phyloP scores from a whole-genome alignment of 495 filamentous ascomycete genomes.

The Jackrogersella minutella region DNA sequence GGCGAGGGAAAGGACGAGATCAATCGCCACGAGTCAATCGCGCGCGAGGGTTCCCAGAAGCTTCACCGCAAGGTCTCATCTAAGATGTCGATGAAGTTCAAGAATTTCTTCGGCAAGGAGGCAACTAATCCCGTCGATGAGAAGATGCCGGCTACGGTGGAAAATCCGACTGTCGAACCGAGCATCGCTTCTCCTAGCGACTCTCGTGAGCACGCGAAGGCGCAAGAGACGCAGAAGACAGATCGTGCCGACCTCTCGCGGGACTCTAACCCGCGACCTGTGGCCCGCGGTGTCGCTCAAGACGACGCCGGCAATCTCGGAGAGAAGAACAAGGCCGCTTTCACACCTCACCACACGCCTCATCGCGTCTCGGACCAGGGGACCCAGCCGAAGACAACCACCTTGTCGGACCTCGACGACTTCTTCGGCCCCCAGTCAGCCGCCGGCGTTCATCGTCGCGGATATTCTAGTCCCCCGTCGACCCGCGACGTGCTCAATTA shows the following conservation, averaged over 20 bases:
- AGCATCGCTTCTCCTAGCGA: background rate
- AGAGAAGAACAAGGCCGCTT: no score
- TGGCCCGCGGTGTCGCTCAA: no score
- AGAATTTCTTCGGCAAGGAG: conserved; percentile 3
- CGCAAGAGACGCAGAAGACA: background rate
- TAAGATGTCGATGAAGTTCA: background rate
- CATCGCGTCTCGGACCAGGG: no score
- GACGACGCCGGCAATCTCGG: no score
- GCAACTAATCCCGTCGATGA: background rate
- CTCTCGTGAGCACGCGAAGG: background rate
- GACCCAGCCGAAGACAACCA: no score
- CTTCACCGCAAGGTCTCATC: background rate
- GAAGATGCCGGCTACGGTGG: background rate
- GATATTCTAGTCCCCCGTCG: no score
- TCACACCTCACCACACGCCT: no score
- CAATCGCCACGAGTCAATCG: background rate
- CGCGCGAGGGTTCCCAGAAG: background rate
- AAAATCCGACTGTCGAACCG: no score
- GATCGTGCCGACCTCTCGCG: background rate
- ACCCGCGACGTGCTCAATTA: no score
- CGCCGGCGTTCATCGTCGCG: no score
- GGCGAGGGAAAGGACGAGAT: background rate
- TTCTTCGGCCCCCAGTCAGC: no score
- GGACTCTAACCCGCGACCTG: background rate
- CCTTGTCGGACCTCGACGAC: no score